These are phyloP conservation scores for Talaromyces pinophilus DNA, from an alignment of 2,329 filamentous ascomycete species.

Conservation along the genomic window DNA sequence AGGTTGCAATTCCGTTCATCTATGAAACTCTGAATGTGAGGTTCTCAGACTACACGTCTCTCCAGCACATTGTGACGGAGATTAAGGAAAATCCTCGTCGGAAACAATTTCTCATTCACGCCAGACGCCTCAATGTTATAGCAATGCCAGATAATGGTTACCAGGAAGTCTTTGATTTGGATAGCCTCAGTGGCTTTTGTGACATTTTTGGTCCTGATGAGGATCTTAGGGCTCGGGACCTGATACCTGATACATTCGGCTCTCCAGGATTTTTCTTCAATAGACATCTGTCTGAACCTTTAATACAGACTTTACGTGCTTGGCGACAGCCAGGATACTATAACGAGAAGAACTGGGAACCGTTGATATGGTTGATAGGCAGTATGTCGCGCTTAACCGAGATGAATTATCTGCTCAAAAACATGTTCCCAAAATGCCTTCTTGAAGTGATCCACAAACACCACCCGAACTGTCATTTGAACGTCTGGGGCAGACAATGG, in stretches of 20 bases:
- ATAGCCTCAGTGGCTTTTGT: not conserved
- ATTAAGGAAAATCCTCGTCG: constrained; percentile 6
- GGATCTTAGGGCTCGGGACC: not conserved
- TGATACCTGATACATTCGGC: constrained; percentile 11
- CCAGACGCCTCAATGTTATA: constrained; percentile 8
- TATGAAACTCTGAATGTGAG: constrained; percentile 14
- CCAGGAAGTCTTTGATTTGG: not conserved
- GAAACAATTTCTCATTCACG: constrained; percentile 2
- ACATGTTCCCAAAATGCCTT: constrained; percentile 11
- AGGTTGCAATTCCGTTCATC: constrained; percentile 2
- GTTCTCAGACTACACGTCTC: constrained; percentile 10
- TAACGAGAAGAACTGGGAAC: constrained; percentile 9
- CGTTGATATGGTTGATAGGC: constrained; percentile 10
- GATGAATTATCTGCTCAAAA: constrained; percentile 9
- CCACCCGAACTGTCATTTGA: constrained; percentile 5
- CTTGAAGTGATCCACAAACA: constrained; percentile 11
- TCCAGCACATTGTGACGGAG: constrained; percentile 11
- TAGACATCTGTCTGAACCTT: constrained; percentile 40
- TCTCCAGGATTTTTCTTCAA: not conserved
- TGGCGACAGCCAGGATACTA: constrained; percentile 3
- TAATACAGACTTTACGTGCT: not conserved
- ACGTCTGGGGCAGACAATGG: constrained; percentile 4
- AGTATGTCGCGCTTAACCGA: constrained; percentile 1
- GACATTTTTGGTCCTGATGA: not conserved
- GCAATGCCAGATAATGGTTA: not conserved